Percentiles rank a stretch among this genome's conserved stretches.
Conservation (phyloP, 805 yeast species). For the Blastobotrys mokoenaii region DNA sequence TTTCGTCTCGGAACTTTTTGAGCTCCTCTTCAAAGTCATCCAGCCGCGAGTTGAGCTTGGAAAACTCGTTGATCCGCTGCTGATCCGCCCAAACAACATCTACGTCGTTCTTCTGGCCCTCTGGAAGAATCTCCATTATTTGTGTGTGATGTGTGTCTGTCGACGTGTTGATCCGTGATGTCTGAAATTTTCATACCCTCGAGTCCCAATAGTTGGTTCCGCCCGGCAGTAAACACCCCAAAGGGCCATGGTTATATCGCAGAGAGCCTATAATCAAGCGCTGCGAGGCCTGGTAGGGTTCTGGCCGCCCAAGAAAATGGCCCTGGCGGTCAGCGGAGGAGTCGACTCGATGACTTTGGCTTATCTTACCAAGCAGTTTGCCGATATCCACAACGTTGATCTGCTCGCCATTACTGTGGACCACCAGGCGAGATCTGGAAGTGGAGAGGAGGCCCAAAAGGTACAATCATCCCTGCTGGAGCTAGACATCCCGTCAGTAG, state of each 20-base stretch:
- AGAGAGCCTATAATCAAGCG: too few relatives aligned
- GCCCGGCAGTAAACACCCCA: too few relatives aligned
- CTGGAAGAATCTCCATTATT: constrained; percentile 9
- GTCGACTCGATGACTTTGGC: constrained; percentile 72
- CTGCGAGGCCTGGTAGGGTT: not conserved
- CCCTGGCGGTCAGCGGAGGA: constrained; percentile 70
- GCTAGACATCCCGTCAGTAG: constrained; percentile 19
- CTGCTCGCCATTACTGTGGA: constrained; percentile 55
- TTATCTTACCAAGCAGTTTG: constrained; percentile 37
- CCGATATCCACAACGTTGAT: constrained; percentile 22
- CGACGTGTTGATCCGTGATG: not conserved
- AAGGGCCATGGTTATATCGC: too few relatives aligned
- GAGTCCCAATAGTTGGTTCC: not conserved
- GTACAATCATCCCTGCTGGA: constrained; percentile 27
- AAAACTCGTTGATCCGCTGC: constrained; percentile 78
- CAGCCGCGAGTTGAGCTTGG: constrained; percentile 67
- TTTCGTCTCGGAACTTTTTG: constrained; percentile 49
- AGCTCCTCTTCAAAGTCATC: constrained; percentile 48
- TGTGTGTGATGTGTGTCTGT: not conserved
- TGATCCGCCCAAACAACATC: constrained; percentile 83
- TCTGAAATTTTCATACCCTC: not conserved
- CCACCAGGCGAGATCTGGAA: constrained; percentile 46
- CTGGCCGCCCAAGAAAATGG: constrained; percentile 22
- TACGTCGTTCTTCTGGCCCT: constrained; percentile 17
- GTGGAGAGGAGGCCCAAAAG: constrained; percentile 40